Evolutionary conservation across 306 rosid species (phyloP), one percentile per base, ranked within the genome.

Genomic region (Fagus sylvatica): DNA sequence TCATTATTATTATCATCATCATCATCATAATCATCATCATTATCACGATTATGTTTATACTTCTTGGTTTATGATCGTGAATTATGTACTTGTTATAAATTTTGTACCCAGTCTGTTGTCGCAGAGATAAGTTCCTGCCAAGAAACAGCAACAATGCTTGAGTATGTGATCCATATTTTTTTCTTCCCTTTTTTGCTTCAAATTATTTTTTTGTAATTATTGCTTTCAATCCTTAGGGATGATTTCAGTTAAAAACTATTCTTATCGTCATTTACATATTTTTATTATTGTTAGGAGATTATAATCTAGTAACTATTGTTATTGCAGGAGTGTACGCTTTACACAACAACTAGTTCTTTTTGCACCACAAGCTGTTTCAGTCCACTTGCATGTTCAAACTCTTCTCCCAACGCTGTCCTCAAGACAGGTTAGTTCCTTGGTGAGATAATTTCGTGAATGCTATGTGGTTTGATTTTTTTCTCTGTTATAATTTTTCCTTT

Each of bases 291-390:
- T 76, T 81, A 43, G 48, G 55, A 71, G 43, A 46, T 5, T 57
- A 37, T 69, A 64, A 78, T 65, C 39, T 57, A 72, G 53, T 43
- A 13, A 65, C 37, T 74, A 34, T 73, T 41, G 53, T 82, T 78
- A 73, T 81, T 72, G 76, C 85, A 95, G 98, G 92, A 95, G 91
- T 74, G 98, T 91, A 15, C 93, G 98, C 83, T 95, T 95, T 83
- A 95, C 97, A 33, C 98, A 95, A 79, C 98, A 95, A 81, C 98
- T 95, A 82, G 98, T 91, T 82, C 87, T 95, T 84, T 95, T 95
- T 88, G 98, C 98, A 53, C 98, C 98, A 3, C 94, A 88, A 89
- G 98, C 98, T 78, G 98, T 92, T 76, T 91, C 98, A 54, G 97
- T 95, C 77, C 98, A 89, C 84, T 79, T 85, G 48, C 92, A 88